phyloP scores from a whole-genome alignment of 305 asterid species.

The Fraxinus sp. region DNA sequence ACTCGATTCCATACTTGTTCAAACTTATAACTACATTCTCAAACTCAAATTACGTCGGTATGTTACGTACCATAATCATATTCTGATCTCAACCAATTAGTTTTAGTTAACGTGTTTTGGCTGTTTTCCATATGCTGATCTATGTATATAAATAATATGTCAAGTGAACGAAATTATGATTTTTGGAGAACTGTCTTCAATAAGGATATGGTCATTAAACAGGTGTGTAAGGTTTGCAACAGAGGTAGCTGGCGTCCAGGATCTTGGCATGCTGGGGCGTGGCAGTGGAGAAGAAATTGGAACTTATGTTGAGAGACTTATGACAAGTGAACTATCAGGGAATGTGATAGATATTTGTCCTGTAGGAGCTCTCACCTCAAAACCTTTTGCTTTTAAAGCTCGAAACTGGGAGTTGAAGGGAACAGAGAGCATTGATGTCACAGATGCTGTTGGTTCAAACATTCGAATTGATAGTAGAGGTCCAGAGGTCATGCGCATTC shows the following conservation, averaged over 20 bases:
- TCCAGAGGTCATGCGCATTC: slow-evolving; percentile 93
- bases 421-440: slow-evolving; percentile 93
- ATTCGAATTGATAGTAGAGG: slow-evolving; percentile 97
- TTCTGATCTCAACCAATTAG: neutral
- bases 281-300: slow-evolving; percentile 99
- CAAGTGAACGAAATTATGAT: neutral
- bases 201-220: slow-evolving; percentile 31
- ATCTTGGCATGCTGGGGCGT: slow-evolving; percentile 97
- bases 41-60: neutral
- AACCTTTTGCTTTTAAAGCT: slow-evolving; percentile 98
- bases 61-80: neutral
- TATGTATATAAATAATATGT: neutral
- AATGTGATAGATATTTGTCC: slow-evolving; percentile 98
- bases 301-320: slow-evolving; percentile 88
- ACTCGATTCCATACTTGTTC: neutral
- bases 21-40: slow-evolving; percentile 1
- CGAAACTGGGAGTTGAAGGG: slow-evolving; percentile 98
- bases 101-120: neutral
- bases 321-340: slow-evolving; percentile 98
- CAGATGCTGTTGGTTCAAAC: slow-evolving; percentile 98
- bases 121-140: neutral
- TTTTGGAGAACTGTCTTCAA: slow-evolving; percentile 18
- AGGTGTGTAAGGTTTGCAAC: slow-evolving; percentile 96
- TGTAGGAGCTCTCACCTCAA: slow-evolving; percentile 95
- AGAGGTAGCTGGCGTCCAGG: slow-evolving; percentile 92